Conservation (phyloP, 2,329 filamentous ascomycete genomes). For the Nectriaceae sp. region DNA sequence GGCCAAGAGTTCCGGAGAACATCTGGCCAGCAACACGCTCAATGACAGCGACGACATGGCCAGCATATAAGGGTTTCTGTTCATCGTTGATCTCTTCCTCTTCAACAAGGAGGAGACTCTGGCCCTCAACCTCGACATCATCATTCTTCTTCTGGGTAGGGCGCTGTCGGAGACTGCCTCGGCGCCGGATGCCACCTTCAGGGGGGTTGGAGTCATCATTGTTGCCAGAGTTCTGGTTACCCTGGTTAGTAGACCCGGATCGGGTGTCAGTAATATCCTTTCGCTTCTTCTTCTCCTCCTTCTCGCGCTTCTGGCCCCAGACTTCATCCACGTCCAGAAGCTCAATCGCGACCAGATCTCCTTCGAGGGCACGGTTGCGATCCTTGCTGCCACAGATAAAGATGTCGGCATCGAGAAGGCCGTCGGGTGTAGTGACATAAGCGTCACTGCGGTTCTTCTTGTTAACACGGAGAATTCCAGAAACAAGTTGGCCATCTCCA, state of each 20-base stretch:
- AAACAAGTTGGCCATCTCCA: slow-evolving; percentile 89
- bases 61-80: slow-evolving; percentile 94
- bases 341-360: slow-evolving; percentile 93
- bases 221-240: slow-evolving; percentile 62
- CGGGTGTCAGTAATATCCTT: slow-evolving; percentile 97
- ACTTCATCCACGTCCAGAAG: slow-evolving; percentile 97
- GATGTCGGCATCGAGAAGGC: slow-evolving; percentile 89
- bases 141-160: slow-evolving; percentile 99
- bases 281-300: slow-evolving; percentile 99
- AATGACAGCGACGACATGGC: slow-evolving; percentile 95
- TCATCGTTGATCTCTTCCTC: slow-evolving; percentile 99
- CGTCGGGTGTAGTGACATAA: slow-evolving; percentile 91
- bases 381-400: slow-evolving; percentile 99
- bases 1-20: slow-evolving; percentile 95
- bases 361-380: slow-evolving; percentile 93
- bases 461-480: slow-evolving; percentile 95
- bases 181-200: slow-evolving; percentile 86
- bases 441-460: slow-evolving; percentile 99
- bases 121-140: slow-evolving; percentile 97
- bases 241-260: slow-evolving; percentile 72
- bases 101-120: slow-evolving; percentile 93
- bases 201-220: slow-evolving; percentile 63
- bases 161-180: slow-evolving; percentile 92
- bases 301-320: slow-evolving; percentile 98
- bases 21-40: slow-evolving; percentile 97